Evolutionary conservation across 768 basidiomycete species (phyloP).

Genomic region (Lactarius indigo): DNA sequence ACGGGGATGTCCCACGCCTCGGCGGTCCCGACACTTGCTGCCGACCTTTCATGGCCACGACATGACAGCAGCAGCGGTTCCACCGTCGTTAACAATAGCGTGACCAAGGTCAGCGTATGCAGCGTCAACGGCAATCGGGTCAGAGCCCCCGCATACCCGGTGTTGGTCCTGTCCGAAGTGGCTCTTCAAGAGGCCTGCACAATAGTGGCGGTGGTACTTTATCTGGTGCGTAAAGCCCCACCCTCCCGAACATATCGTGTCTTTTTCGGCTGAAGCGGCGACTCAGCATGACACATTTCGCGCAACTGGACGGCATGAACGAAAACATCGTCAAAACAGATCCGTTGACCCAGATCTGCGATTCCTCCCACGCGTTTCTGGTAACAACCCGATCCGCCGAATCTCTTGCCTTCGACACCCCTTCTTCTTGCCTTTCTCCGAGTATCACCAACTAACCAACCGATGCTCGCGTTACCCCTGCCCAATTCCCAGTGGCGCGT

Average conservation of each 20-base stretch:
- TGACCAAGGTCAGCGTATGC: conserved; percentile 38
- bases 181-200: conserved; percentile 42
- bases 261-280: conserved; percentile 41
- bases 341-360: too few relatives aligned
- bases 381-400: too few relatives aligned
- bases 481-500: too few relatives aligned
- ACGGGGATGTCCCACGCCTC: conserved; percentile 74
- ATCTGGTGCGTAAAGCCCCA: conserved; percentile 59
- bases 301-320: too few relatives aligned
- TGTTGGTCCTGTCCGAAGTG: not conserved
- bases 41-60: conserved; percentile 42
- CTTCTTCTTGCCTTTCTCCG: too few relatives aligned
- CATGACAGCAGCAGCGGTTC: not conserved
- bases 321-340: too few relatives aligned
- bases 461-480: too few relatives aligned
- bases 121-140: conserved; percentile 53
- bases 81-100: conserved; percentile 17
- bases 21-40: conserved; percentile 84
- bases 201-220: conserved; percentile 44
- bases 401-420: too few relatives aligned
- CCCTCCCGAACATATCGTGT: conserved; percentile 49
- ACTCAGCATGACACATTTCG: too few relatives aligned
- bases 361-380: too few relatives aligned
- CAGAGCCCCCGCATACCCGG: conserved; percentile 30
- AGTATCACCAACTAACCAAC: too few relatives aligned